phyloP scores from a whole-genome alignment of 768 basidiomycete species.

The Tremella yokohamensis region DNA sequence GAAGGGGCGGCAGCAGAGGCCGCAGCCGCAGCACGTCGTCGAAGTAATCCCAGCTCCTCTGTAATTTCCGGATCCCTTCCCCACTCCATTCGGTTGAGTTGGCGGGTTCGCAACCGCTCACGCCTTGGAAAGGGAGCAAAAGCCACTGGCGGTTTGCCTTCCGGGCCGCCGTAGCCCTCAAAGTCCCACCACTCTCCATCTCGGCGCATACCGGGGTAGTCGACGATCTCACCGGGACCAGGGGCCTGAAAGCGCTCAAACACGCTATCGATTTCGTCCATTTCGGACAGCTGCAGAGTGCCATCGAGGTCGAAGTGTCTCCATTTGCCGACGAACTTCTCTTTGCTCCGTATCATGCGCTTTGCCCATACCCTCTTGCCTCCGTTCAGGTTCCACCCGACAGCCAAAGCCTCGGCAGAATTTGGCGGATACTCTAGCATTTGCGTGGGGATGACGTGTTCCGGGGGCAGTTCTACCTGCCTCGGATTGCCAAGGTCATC shows the following conservation, averaged over 20 bases:
- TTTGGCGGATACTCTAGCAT: constrained; percentile 47
- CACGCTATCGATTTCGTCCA: constrained; percentile 36
- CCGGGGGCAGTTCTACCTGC: constrained; percentile 15
- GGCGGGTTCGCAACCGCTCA: constrained; percentile 14
- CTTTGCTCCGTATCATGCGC: constrained; percentile 36
- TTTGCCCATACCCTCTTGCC: constrained; percentile 38
- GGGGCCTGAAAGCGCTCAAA: constrained; percentile 18
- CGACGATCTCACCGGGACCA: constrained; percentile 19
- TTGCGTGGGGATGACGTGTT: constrained; percentile 37
- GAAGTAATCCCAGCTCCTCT: constrained; percentile 20
- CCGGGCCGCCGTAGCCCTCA: constrained; percentile 22
- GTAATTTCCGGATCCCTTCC: constrained; percentile 33
- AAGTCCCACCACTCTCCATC: constrained; percentile 37
- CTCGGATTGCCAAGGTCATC: constrained; percentile 9
- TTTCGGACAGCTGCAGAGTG: constrained; percentile 41
- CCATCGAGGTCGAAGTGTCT: constrained; percentile 45
- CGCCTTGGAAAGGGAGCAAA: constrained; percentile 24
- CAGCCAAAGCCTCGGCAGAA: constrained; percentile 33
- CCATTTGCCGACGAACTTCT: constrained; percentile 49
- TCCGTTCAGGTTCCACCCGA: constrained; percentile 47
- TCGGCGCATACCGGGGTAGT: constrained; percentile 36
- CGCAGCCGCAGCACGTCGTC: neutral
- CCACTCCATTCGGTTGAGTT: constrained; percentile 21
- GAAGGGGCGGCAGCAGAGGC: neutral
- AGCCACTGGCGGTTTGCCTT: constrained; percentile 35